A percentile compares a stretch with the other conserved stretches of the same genome.
phyloP scores from a whole-genome alignment of 23 red algal species.

The Gracilaria domingensis region DNA sequence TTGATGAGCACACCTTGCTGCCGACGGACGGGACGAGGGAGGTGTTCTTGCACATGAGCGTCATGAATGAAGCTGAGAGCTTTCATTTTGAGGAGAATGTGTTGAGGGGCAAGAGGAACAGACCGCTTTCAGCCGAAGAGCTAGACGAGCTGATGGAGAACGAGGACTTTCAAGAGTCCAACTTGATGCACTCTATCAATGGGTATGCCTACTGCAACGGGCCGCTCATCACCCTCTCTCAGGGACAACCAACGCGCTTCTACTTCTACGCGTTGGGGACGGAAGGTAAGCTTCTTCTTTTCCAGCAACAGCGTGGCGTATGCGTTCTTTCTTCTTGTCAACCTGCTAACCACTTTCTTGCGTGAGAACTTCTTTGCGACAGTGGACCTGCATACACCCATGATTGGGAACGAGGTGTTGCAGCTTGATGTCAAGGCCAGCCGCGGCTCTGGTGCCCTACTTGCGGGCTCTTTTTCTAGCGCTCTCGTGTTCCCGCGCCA shows the following conservation, averaged over 20 bases:
- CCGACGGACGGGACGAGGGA: slow-evolving; percentile 25
- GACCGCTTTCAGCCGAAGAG: not conserved
- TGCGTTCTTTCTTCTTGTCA: not conserved
- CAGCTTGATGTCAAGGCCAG: slow-evolving; percentile 26
- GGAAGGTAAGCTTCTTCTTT: slow-evolving; percentile 18
- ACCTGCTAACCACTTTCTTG: not conserved
- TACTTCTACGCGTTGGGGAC: slow-evolving; percentile 56
- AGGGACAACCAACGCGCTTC: slow-evolving; percentile 31
- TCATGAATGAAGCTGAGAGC: slow-evolving; percentile 55
- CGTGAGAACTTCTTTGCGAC: not conserved
- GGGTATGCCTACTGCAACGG: slow-evolving; percentile 58
- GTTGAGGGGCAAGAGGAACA: not conserved
- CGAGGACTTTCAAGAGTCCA: slow-evolving; percentile 61
- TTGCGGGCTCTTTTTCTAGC: slow-evolving; percentile 45
- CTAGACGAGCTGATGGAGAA: slow-evolving; percentile 29
- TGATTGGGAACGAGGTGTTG: slow-evolving; percentile 39
- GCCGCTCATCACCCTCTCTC: slow-evolving; percentile 33
- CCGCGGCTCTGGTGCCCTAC: slow-evolving; percentile 18
- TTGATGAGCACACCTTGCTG: slow-evolving; percentile 42
- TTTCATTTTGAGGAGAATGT: slow-evolving; percentile 19
- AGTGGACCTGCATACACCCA: slow-evolving; percentile 62
- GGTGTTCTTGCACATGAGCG: slow-evolving; percentile 41
- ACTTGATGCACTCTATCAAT: slow-evolving; percentile 66
- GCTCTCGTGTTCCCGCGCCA: slow-evolving; percentile 36
- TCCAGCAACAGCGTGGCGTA: not conserved